Evolutionary conservation across 805 yeast species (phyloP).

Genomic region (Candida verbasci): DNA sequence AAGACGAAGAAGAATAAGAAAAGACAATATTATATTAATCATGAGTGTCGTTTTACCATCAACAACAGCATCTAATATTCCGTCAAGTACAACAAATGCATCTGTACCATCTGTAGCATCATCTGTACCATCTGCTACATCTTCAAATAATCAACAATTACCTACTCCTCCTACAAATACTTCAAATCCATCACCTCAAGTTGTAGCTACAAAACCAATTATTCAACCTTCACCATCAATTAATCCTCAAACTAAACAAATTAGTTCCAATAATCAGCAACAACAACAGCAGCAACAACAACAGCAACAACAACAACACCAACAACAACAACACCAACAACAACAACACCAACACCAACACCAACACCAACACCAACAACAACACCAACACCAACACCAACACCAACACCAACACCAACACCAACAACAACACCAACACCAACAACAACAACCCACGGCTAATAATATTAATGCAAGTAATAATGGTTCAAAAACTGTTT

Average conservation of each 20-base stretch:
- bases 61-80: background rate
- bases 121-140: background rate
- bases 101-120: background rate
- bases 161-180: conserved; percentile 1
- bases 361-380: too few relatives aligned
- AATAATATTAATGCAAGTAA: conserved; percentile 54
- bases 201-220: too few relatives aligned
- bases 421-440: background rate
- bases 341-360: too few relatives aligned
- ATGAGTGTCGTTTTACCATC: conserved; percentile 1
- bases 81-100: background rate
- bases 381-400: too few relatives aligned
- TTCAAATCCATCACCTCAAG: too few relatives aligned
- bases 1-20: too few relatives aligned
- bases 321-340: too few relatives aligned
- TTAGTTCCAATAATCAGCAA: too few relatives aligned
- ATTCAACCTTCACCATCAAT: conserved; percentile 1
- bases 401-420: too few relatives aligned
- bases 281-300: too few relatives aligned
- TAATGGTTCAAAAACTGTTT: conserved; percentile 60
- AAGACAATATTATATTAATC: background rate
- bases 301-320: background rate
- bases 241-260: too few relatives aligned
- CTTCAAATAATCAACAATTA: background rate
- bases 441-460: background rate